phyloP scores from a whole-genome alignment of 345 rosid genomes.

The Eucalyptus guilfoylei region DNA sequence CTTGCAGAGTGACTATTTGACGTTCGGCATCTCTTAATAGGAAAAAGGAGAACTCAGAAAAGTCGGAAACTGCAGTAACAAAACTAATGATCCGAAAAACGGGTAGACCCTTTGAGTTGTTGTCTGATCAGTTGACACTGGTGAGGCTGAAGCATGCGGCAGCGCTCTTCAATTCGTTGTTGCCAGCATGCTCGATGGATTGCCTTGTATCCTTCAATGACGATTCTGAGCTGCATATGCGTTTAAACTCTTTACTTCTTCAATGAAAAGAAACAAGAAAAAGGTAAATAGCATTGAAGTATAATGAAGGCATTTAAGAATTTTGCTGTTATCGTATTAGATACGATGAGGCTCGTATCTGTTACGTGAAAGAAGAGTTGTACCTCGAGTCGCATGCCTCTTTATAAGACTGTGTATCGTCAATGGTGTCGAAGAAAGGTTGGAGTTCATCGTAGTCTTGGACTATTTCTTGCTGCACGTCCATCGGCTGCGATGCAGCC shows the following conservation, averaged over 20 bases:
- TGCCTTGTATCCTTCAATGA: constrained; percentile 40
- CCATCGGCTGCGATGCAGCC: constrained; percentile 21
- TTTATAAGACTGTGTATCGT: constrained; percentile 72
- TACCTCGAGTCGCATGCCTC: constrained; percentile 54
- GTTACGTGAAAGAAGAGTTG: background rate
- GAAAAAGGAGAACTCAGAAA: background rate
- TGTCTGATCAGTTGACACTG: constrained; percentile 40
- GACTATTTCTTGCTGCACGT: constrained; percentile 30
- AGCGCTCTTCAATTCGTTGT: constrained; percentile 73
- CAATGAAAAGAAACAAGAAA: background rate
- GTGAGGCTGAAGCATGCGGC: constrained; percentile 82
- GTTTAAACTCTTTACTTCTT: background rate
- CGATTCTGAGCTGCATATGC: constrained; percentile 49
- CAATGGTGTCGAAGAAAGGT: constrained; percentile 65
- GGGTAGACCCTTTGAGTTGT: background rate
- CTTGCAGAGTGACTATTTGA: background rate
- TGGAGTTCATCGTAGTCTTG: constrained; percentile 70
- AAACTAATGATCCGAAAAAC: background rate
- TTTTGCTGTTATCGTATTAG: background rate
- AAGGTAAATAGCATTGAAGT: background rate
- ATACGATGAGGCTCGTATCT: background rate
- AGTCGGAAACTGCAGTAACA: background rate
- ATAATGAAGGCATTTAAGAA: background rate
- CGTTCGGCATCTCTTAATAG: background rate
- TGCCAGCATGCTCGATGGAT: constrained; percentile 39